Evolutionary conservation across 768 basidiomycete genomes (phyloP), one percentile per base, ranked within the genome.

Genomic region (Pulveroboletus sp.): DNA sequence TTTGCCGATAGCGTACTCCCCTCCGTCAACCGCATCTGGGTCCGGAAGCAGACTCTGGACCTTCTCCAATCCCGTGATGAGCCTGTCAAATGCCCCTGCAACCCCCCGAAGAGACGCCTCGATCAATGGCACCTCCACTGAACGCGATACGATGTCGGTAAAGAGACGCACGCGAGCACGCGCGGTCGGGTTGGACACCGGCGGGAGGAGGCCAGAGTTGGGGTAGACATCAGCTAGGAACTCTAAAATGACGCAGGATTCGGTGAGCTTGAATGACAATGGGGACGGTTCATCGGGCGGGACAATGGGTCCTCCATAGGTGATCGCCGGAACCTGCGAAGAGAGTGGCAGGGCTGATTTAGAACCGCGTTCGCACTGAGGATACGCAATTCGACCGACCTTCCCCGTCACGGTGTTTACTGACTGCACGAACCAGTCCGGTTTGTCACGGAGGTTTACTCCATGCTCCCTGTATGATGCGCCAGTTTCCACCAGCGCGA

Each of bases 121-220:
- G 23, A 64, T 55, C 57, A 63, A 73, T 0, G 68, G 60, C 0
- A 72, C 62, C n/a, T 64, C 50, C 49, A 82, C 61, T 33, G 73
- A 72, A 49, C 67, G 75, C 1, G 69, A 65, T 17, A 79, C 72
- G 7, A 70, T 66, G 49, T 85, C 79, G 60, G 81, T 76, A 68
- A 85, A 82, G 67, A 84, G 77, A 14, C 83, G 79, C 7, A 71
- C 78, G 48, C 74, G 72, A 13, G 85, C 84, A 27, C 81, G 78
- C 4, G 56, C 55, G 27, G 81, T 70, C 4, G 81, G 78, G 58
- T 82, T 76, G 4, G 68, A 61, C 2, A 12, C 21, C 1, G 55
- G 54, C 2, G 84, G 84, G 9, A 81, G 74, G 42, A 84, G 69
- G 27, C 42, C 21, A 2, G 75, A 70, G 27, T 70, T 55, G 1